Percentiles rank a stretch among this genome's conserved stretches.
Evolutionary conservation across 2,329 filamentous ascomycete genomes (phyloP).

Genomic region (Hymenoscyphus infarciens): DNA sequence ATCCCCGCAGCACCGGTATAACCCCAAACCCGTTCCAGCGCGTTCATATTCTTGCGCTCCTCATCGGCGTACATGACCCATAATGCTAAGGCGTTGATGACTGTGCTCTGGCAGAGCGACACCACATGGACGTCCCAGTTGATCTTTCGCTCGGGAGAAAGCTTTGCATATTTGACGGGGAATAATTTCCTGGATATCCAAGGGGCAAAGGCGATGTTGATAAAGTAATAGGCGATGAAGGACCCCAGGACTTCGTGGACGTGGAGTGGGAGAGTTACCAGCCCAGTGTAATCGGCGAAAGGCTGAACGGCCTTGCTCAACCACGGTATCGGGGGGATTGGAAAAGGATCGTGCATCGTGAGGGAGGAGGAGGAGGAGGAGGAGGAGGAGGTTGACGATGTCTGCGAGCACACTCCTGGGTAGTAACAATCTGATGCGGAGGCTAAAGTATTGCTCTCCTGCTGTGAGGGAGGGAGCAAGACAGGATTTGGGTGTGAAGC

Average conservation of each 20-base stretch:
- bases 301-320: constrained; percentile 55
- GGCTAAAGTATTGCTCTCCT: constrained; percentile 1
- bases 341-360: constrained; percentile 68
- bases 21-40: constrained; percentile 69
- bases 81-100: constrained; percentile 70
- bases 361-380: constrained; percentile 6
- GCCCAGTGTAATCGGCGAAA: constrained; percentile 56
- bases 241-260: constrained; percentile 71
- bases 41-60: constrained; percentile 63
- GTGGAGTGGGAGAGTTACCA: constrained; percentile 69
- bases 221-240: constrained; percentile 64
- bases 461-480: constrained; percentile 4
- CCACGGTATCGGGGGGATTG: constrained; percentile 55
- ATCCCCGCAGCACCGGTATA: constrained; percentile 70
- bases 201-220: constrained; percentile 66
- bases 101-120: constrained; percentile 70
- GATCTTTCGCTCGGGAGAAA: constrained; percentile 60
- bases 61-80: constrained; percentile 68
- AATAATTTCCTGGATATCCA: constrained; percentile 59
- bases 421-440: background rate
- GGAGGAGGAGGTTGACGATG: background rate
- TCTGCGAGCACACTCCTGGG: background rate
- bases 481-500: constrained; percentile 3
- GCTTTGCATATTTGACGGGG: constrained; percentile 57
- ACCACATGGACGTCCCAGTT: constrained; percentile 88